Base-by-base conservation (phyloP, 2,329 filamentous ascomycete genomes). In the Aspergillus sp. region DNA sequence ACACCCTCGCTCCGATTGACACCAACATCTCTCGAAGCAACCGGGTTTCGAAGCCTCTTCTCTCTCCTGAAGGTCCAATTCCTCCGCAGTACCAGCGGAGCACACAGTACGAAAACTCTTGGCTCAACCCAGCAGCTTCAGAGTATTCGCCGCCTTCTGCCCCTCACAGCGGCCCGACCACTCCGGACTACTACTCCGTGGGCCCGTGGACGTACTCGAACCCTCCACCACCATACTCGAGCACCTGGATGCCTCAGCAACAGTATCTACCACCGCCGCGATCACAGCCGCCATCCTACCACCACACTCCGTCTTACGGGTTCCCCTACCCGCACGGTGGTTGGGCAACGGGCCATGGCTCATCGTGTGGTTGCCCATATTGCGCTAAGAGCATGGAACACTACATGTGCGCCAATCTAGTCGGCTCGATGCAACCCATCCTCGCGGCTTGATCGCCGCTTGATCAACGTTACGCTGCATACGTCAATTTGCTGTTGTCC, bases 1-100 rank as follows among this genome's bases (percentile, higher is more conserved):
- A 74, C 60, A 80, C 81, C 67, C 75, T 88, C 64, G 82, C 83
- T 51, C 84, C 86, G 33, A 83, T 90, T 61, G 84, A 90, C 66
- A 90, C 87, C 52, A 87, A 83, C 62, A 76, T 88, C 56, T 77
- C 84, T 61, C 80, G 84, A 57, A 74, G 79, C 64, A 76, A 79
- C 57, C 74, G 77, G 46, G 67, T 80, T 57, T 76, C 80, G 63
- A 84, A 85, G 67, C 74, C 76, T 5, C 70, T 80, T 12, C 73
- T 79, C 68, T 80, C 78, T 48, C 77, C 76, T 39, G 75, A 80
- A 65, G 77, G 76, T 41, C 74, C 75, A 14, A 82, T 81, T 63
- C 78, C 75, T 66, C 79, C 74, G 39, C 81, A 82, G 63, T 78
- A 79, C 65, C 81, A 83, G 71, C 75, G 76, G 52, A 71, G 64